Conservation (phyloP, 2,329 filamentous ascomycete species). For the Zymoseptoria passerinii region DNA sequence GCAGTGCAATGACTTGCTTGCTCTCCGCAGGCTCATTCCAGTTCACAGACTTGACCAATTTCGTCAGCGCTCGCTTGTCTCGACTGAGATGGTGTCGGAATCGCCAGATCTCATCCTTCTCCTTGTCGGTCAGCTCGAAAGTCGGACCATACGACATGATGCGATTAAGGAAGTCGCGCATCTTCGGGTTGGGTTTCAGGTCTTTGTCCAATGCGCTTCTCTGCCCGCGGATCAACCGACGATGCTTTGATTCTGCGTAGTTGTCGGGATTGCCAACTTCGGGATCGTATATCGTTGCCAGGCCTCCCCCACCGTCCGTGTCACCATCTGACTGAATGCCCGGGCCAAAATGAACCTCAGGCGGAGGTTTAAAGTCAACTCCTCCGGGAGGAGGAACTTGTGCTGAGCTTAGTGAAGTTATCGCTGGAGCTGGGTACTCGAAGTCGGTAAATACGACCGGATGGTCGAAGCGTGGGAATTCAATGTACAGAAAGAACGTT, state of each 20-base stretch:
- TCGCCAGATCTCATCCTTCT: slow-evolving; percentile 95
- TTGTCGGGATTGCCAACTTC: slow-evolving; percentile 86
- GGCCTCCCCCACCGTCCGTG: slow-evolving; percentile 49
- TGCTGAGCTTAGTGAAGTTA: slow-evolving; percentile 55
- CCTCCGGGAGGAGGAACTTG: slow-evolving; percentile 54
- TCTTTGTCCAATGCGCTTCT: slow-evolving; percentile 90
- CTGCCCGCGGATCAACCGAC: slow-evolving; percentile 81
- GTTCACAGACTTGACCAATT: slow-evolving; percentile 95
- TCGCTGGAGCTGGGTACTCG: slow-evolving; percentile 77
- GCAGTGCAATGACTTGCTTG: slow-evolving; percentile 78
- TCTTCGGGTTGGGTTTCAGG: slow-evolving; percentile 90
- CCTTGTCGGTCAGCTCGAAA: slow-evolving; percentile 75
- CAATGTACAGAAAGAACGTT: slow-evolving; percentile 77
- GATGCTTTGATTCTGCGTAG: slow-evolving; percentile 89
- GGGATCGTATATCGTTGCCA: slow-evolving; percentile 86
- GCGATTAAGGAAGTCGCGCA: slow-evolving; percentile 81
- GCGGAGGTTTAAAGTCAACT: slow-evolving; percentile 66
- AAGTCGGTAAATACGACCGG: slow-evolving; percentile 91
- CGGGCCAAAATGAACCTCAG: slow-evolving; percentile 82
- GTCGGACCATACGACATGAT: slow-evolving; percentile 92
- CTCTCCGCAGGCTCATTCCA: slow-evolving; percentile 83
- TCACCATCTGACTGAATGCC: slow-evolving; percentile 66
- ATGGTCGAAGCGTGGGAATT: slow-evolving; percentile 91
- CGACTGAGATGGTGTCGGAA: slow-evolving; percentile 90
- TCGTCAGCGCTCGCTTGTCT: slow-evolving; percentile 80